phyloP scores from a whole-genome alignment of 805 yeast species.

The Nakazawaea ishiwadae region DNA sequence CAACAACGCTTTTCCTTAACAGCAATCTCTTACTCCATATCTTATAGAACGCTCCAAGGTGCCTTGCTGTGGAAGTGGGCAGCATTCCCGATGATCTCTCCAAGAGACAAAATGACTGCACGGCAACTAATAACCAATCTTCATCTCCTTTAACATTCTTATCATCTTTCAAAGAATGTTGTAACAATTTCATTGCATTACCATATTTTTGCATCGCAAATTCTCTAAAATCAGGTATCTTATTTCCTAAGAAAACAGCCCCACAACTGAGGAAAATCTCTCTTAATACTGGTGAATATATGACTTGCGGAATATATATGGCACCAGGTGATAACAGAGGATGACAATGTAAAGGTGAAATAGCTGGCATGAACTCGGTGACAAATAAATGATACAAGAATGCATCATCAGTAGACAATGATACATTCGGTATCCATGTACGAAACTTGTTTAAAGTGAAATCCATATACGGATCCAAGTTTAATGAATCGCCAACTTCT shows the following conservation, averaged over 20 bases:
- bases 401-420: conserved; percentile 14
- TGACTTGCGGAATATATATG: conserved; percentile 33
- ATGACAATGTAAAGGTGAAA: conserved; percentile 19
- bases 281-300: conserved; percentile 24
- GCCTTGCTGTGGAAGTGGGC: conserved; percentile 24
- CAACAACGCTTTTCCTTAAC: too few relatives aligned
- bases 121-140: conserved; percentile 36
- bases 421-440: conserved; percentile 16
- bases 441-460: conserved; percentile 3
- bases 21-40: conserved; percentile 24
- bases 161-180: conserved; percentile 18
- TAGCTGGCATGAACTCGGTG: conserved; percentile 10
- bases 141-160: conserved; percentile 25
- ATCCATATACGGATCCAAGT: conserved; percentile 8
- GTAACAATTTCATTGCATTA: conserved; percentile 19
- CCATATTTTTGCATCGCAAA: conserved; percentile 20
- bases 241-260: conserved; percentile 31
- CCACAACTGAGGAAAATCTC: conserved; percentile 36
- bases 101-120: conserved; percentile 33
- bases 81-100: conserved; percentile 27
- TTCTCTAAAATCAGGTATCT: conserved; percentile 21
- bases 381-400: conserved; percentile 14
- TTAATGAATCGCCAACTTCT: neutral
- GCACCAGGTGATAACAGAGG: conserved; percentile 34
- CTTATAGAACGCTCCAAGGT: conserved; percentile 29